Percentiles rank a stretch among this genome's conserved stretches.
Evolutionary conservation across 192 early-diverging fungal genomes (phyloP).

Genomic region (Chytriomyces hyalinus): DNA sequence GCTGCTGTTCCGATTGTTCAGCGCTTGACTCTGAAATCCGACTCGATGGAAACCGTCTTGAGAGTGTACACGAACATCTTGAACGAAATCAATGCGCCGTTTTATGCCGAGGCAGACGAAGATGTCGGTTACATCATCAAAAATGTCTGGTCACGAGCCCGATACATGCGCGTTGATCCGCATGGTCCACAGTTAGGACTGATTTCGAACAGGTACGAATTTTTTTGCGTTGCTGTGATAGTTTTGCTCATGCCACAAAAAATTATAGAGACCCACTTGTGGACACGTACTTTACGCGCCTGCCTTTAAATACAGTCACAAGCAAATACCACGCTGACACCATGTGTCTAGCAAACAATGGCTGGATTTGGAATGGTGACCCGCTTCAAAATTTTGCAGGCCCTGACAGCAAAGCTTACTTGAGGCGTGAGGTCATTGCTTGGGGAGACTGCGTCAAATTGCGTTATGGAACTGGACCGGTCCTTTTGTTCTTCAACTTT

Average conservation of each 20-base stretch:
- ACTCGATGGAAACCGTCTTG: conserved; percentile 47
- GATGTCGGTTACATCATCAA: conserved; percentile 71
- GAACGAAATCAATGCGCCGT: conserved; percentile 87
- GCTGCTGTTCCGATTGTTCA: conserved; percentile 59
- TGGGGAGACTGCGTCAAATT: conserved; percentile 99
- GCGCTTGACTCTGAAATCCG: conserved; percentile 17
- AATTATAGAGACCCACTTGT: conserved; percentile 78
- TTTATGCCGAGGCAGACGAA: conserved; percentile 84
- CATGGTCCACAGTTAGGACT: conserved; percentile 86
- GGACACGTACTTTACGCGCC: conserved; percentile 93
- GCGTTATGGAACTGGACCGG: conserved; percentile 82
- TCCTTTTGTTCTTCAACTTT: conserved; percentile 21
- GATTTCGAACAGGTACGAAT: conserved; percentile 67
- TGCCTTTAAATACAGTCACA: conserved; percentile 65
- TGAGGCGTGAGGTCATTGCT: conserved; percentile 93
- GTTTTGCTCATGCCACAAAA: neutral
- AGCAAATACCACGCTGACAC: conserved; percentile 67
- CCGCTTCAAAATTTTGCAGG: conserved; percentile 95
- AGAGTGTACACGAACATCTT: conserved; percentile 65
- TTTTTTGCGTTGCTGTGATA: neutral
- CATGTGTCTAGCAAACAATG: conserved; percentile 89
- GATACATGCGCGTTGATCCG: conserved; percentile 82
- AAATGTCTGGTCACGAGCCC: conserved; percentile 79
- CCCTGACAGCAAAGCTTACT: conserved; percentile 82
- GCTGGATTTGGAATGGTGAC: conserved; percentile 84